A percentile compares a stretch with the other conserved stretches of the same genome.
Evolutionary conservation across 495 filamentous ascomycete genomes (phyloP).

Genomic region (Lichenothelia convexa): DNA sequence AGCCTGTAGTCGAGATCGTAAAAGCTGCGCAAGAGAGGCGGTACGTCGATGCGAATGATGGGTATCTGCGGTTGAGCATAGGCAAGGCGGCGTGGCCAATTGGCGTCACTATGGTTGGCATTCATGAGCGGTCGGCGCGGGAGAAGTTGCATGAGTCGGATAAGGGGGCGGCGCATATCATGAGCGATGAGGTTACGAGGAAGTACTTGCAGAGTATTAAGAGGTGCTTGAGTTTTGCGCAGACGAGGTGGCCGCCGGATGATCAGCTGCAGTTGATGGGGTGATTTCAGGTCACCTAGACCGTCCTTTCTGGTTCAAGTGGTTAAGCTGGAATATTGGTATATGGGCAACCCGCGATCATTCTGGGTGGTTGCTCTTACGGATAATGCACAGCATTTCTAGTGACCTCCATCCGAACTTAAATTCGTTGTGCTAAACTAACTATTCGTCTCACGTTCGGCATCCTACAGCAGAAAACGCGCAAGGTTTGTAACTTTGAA

Average conservation of each 20-base stretch:
- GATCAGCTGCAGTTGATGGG: conserved; percentile 93
- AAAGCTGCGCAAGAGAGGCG: conserved; percentile 68
- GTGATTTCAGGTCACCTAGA: conserved; percentile 32
- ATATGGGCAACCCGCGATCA: not conserved
- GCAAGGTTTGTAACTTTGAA: too few species aligned
- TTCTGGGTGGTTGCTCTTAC: not conserved
- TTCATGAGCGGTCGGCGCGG: conserved; percentile 85
- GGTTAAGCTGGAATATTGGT: not conserved
- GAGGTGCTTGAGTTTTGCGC: conserved; percentile 87
- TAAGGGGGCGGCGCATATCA: conserved; percentile 72
- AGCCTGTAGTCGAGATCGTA: conserved; percentile 86
- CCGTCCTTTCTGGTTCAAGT: not conserved
- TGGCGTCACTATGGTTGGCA: conserved; percentile 98
- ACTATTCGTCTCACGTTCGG: too few species aligned
- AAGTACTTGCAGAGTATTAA: conserved; percentile 98
- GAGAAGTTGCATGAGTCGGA: conserved; percentile 86
- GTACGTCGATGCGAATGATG: conserved; percentile 94
- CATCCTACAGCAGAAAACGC: too few species aligned
- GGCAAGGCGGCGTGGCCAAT: conserved; percentile 99
- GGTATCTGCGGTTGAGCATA: conserved; percentile 80
- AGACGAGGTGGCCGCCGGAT: conserved; percentile 88
- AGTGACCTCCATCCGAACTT: too few species aligned
- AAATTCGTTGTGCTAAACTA: too few species aligned
- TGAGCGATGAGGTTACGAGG: conserved; percentile 85
- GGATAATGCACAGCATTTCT: not conserved